phyloP scores from a whole-genome alignment of 2,329 filamentous ascomycete species.

The Talaromyces sp. region DNA sequence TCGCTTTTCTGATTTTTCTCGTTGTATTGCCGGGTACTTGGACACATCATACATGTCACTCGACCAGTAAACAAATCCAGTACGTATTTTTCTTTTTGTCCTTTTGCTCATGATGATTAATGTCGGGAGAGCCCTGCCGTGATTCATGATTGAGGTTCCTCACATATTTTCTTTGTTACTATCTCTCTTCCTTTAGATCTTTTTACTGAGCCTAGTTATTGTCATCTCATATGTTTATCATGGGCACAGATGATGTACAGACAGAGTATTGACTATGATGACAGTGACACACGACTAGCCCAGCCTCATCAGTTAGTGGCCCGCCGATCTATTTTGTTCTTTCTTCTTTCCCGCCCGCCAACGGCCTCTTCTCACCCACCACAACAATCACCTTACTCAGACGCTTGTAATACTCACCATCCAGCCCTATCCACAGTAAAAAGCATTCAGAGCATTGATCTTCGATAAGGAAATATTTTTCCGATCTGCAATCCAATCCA shows the following conservation, averaged over 20 bases:
- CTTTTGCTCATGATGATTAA: not conserved
- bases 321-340: conserved; percentile 12
- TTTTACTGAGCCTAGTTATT: not conserved
- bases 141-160: not conserved
- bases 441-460: not conserved
- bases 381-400: not conserved
- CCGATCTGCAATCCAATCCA: not conserved
- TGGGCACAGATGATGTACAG: not conserved
- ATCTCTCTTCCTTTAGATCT: not conserved
- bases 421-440: not conserved
- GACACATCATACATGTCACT: not conserved
- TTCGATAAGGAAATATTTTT: not conserved
- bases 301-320: conserved; percentile 5
- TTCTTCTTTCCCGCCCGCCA: conserved; percentile 9
- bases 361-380: not conserved
- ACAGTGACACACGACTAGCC: not conserved
- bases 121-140: not conserved
- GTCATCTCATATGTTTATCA: not conserved
- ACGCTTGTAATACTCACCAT: not conserved
- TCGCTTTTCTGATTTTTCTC: not conserved
- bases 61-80: not conserved
- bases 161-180: not conserved
- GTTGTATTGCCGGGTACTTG: not conserved
- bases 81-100: not conserved
- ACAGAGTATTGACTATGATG: not conserved